Base-by-base conservation (phyloP, 1,139 yeast species). In the Hyphopichia burtonii region DNA sequence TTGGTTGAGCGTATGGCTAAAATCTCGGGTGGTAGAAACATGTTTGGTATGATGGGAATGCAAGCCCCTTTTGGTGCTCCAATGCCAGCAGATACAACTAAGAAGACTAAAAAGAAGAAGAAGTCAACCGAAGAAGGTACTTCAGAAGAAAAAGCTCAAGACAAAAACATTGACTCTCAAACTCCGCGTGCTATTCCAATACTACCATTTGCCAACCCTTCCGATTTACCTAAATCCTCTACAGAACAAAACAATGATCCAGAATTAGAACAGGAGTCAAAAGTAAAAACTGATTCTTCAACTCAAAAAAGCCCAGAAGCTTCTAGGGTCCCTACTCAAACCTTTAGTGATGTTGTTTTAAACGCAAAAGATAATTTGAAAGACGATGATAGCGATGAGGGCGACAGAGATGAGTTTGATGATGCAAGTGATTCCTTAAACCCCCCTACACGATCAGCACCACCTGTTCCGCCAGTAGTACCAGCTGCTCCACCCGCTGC, bases 1-100 rank as follows among this genome's bases (percentile, higher is more conserved):
- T 73, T 93, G 44, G 84, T 96, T 28, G 96, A 88, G 52, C 80
- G 98, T 51, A 93, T 93, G 97, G 99, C 99, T 16, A 89, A 86
- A 54, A 78, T 94, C 20, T 87, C 98, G 0, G 91, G 91, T 15
- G 96, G 96, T 12, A 84, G 95, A 59, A 94, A 94, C 42, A 85
- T 86, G 86, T 80, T 81, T 65, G 93, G 93, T 31, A 82, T 84
- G 82, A 80, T 83, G 75, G 88, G 87, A 3, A 81, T 83, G 66
- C 66, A 79, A 56, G 35, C 62, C 62, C 58, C 57, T 20, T 59
- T 64, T 34, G 57, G 71, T 4, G 55, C 71, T 2, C 51, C 68
- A 2, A 51, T 58, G 34, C 58, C 43, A 43, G 48, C 39, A 50
- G 36, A 41, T 33, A 52, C 38, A 45, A 50, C 40, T 52, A 35